Percentiles rank a stretch among this genome's conserved stretches.
Evolutionary conservation across 305 asterid species (phyloP).

Genomic region (Solanum hybrid): DNA sequence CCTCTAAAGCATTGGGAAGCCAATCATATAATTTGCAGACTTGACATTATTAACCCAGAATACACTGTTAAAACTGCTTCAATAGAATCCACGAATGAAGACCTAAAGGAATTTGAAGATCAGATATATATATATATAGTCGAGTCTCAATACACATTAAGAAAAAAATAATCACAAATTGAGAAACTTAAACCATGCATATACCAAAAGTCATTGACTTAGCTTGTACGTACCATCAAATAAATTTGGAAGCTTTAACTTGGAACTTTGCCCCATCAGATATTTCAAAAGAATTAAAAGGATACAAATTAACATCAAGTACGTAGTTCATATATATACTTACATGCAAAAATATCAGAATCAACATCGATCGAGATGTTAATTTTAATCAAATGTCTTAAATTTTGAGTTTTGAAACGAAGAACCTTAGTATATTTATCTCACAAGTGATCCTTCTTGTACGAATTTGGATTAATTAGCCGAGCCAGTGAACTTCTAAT

Average conservation of each 20-base stretch:
- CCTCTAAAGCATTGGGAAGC: no score
- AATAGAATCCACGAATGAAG: no score
- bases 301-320: neutral
- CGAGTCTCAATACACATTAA: no score
- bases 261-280: neutral
- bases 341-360: neutral
- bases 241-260: neutral
- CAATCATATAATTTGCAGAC: no score
- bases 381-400: neutral
- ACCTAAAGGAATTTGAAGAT: no score
- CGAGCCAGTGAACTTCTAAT: neutral
- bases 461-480: neutral
- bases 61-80: no score
- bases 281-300: neutral
- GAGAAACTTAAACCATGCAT: neutral
- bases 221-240: neutral
- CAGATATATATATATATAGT: no score
- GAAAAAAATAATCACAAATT: no score
- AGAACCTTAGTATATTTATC: neutral
- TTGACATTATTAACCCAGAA: no score
- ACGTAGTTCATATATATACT: neutral
- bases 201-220: neutral
- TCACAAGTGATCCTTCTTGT: fast-evolving
- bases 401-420: neutral
- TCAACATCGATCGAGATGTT: neutral